Percentiles rank a stretch among this genome's conserved stretches.
Evolutionary conservation across 2,329 filamentous ascomycete genomes (phyloP).

Genomic region (Coniochaeta pulveracea): DNA sequence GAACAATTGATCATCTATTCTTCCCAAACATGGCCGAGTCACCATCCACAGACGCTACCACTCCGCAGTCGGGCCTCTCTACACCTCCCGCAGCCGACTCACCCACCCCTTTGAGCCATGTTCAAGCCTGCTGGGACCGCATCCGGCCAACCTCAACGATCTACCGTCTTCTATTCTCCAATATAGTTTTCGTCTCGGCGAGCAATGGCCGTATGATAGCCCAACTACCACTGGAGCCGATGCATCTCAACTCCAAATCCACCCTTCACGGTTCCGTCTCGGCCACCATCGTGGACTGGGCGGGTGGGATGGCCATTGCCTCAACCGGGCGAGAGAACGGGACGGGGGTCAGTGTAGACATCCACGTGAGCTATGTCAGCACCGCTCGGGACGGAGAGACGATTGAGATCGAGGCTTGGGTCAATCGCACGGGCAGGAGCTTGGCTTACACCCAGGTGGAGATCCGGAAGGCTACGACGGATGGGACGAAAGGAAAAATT

Average conservation of each 20-base stretch:
- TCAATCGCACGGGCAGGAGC: conserved; percentile 54
- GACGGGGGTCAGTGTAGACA: conserved; percentile 63
- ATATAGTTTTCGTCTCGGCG: conserved; percentile 31
- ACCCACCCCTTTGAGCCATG: no score
- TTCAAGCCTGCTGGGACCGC: conserved; percentile 19
- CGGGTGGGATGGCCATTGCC: conserved; percentile 61
- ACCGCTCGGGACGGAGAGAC: conserved; percentile 52
- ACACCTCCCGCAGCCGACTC: no score
- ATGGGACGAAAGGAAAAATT: conserved; percentile 7
- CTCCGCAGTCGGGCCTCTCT: no score
- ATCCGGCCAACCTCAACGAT: conserved; percentile 36
- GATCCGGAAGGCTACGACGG: conserved; percentile 41
- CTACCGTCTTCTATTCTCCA: conserved; percentile 39
- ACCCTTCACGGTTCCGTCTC: conserved; percentile 63
- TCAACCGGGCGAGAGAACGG: conserved; percentile 48
- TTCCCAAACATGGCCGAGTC: no score
- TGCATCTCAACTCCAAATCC: conserved; percentile 57
- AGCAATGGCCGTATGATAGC: conserved; percentile 34
- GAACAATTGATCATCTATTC: no score
- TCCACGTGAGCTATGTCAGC: conserved; percentile 60
- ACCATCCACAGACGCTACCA: no score
- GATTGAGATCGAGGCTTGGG: conserved; percentile 56
- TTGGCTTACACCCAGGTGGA: conserved; percentile 57
- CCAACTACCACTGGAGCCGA: conserved; percentile 31
- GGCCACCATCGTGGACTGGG: conserved; percentile 62